Evolutionary conservation across 768 basidiomycete genomes (phyloP).

Genomic region (Boletus insuetus): DNA sequence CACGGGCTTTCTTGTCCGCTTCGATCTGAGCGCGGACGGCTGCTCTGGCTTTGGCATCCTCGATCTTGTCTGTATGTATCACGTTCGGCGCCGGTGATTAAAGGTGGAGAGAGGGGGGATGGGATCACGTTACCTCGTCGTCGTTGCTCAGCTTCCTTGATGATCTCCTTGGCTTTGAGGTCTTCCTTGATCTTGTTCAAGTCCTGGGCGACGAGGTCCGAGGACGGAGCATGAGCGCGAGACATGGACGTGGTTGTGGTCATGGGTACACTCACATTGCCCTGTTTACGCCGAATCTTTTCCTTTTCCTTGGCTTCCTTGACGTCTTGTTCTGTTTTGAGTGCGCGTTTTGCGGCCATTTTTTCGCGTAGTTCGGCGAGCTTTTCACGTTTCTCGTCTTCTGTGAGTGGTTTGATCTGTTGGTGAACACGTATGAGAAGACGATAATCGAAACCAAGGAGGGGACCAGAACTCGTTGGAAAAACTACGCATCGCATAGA

Average conservation of each 20-base stretch:
- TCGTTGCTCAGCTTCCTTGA: constrained; percentile 81
- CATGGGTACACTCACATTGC: constrained; percentile 48
- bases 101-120: not conserved
- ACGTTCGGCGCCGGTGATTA: not conserved
- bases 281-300: constrained; percentile 78
- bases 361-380: constrained; percentile 75
- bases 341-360: constrained; percentile 76
- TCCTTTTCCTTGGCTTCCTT: constrained; percentile 75
- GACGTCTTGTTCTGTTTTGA: constrained; percentile 68
- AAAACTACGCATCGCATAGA: no score
- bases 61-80: constrained; percentile 69
- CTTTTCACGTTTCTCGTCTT: constrained; percentile 86
- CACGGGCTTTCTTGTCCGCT: constrained; percentile 85
- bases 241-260: not conserved
- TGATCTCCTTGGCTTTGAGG: constrained; percentile 68
- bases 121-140: constrained; percentile 54
- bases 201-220: constrained; percentile 46
- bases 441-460: no score
- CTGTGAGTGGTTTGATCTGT: constrained; percentile 80
- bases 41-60: constrained; percentile 81
- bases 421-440: not conserved
- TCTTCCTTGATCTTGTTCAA: constrained; percentile 71
- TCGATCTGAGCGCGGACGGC: constrained; percentile 93
- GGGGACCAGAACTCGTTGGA: no score
- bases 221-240: constrained; percentile 2